phyloP scores from a whole-genome alignment of 2,329 filamentous ascomycete genomes.

The Plenodomus biglobosus region DNA sequence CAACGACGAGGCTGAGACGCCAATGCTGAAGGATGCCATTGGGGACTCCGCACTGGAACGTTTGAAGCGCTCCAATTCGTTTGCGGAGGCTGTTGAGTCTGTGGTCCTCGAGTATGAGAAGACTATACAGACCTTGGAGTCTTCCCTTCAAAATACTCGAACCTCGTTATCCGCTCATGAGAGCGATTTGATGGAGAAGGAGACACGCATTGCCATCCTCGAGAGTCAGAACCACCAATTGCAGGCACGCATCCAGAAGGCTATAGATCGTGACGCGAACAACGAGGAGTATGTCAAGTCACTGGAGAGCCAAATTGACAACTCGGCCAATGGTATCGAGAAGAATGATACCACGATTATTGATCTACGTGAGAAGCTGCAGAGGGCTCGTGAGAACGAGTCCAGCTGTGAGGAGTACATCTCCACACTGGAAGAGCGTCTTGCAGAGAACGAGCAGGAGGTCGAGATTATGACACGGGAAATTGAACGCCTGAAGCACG shows the following conservation, averaged over 20 bases:
- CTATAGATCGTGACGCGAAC: constrained; percentile 85
- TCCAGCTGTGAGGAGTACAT: constrained; percentile 93
- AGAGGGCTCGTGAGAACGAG: constrained; percentile 86
- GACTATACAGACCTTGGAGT: constrained; percentile 91
- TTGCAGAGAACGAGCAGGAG: constrained; percentile 95
- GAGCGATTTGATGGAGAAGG: constrained; percentile 83
- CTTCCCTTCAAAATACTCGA: constrained; percentile 85
- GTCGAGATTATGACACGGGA: constrained; percentile 96
- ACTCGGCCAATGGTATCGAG: constrained; percentile 87
- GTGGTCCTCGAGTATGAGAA: constrained; percentile 98
- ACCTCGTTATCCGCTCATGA: constrained; percentile 81
- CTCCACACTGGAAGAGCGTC: constrained; percentile 88
- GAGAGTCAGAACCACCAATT: constrained; percentile 92
- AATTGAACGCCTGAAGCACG: constrained; percentile 89
- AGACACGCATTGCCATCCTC: constrained; percentile 88
- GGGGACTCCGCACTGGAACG: constrained; percentile 83
- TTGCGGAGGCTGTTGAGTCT: constrained; percentile 92
- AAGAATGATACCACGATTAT: constrained; percentile 83
- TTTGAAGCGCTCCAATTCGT: constrained; percentile 91
- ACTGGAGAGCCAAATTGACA: constrained; percentile 85
- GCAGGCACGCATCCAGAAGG: constrained; percentile 85
- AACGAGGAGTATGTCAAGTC: constrained; percentile 94
- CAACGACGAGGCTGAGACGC: constrained; percentile 58
- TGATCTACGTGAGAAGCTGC: constrained; percentile 88
- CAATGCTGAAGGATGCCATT: constrained; percentile 62